Evolutionary conservation across 1,284 basidiomycete species (phyloP).

Genomic region (Papiliotrema flavescens): DNA sequence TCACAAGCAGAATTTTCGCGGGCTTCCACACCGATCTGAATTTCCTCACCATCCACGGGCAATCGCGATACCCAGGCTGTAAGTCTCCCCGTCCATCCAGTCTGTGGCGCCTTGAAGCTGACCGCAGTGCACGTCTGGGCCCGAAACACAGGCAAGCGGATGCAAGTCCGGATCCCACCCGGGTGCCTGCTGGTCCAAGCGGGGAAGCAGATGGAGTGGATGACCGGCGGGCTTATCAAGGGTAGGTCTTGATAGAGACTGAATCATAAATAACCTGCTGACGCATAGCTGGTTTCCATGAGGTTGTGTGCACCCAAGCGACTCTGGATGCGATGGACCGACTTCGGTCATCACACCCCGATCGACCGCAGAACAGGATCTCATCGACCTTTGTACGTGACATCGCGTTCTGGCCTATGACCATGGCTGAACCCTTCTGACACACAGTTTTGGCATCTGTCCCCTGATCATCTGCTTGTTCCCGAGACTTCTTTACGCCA

Average conservation of each 20-base stretch:
- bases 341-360: conserved; percentile 58
- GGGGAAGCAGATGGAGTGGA: conserved; percentile 85
- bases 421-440: neutral
- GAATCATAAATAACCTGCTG: neutral
- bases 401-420: neutral
- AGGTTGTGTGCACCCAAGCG: conserved; percentile 78
- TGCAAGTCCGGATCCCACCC: conserved; percentile 72
- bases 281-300: conserved; percentile 69
- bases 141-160: conserved; percentile 80
- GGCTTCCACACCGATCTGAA: conserved; percentile 70
- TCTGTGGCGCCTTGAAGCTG: neutral
- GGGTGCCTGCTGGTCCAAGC: conserved; percentile 67
- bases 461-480: conserved; percentile 70
- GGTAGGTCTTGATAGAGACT: conserved; percentile 39
- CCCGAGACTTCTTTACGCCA: conserved; percentile 59
- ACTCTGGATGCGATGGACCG: conserved; percentile 68
- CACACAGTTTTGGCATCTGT: conserved; percentile 75
- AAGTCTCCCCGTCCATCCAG: conserved; percentile 9
- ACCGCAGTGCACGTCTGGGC: conserved; percentile 71
- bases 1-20: conserved; percentile 67
- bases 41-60: conserved; percentile 75
- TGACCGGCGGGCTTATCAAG: conserved; percentile 79
- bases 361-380: conserved; percentile 81
- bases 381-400: conserved; percentile 70
- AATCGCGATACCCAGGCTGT: conserved; percentile 56